phyloP scores from a whole-genome alignment of 345 rosid species.

The Populus simonii region DNA sequence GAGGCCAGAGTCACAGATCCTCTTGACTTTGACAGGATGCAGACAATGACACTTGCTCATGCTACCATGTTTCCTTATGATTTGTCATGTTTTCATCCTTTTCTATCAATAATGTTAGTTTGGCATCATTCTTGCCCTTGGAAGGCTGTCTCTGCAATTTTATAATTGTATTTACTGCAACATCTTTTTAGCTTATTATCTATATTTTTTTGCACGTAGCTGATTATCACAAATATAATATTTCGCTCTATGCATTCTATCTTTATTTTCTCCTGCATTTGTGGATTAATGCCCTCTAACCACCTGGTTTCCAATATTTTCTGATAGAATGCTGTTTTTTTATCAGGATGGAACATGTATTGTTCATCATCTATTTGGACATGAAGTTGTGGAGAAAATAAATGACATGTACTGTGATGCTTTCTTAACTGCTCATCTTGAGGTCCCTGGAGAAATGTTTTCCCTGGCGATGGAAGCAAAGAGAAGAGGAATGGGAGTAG shows the following conservation, averaged over 20 bases:
- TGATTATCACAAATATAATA: constrained; percentile 4
- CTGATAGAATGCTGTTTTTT: constrained; percentile 8
- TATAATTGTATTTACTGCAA: neutral
- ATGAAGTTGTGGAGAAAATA: constrained; percentile 83
- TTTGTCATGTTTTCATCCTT: no score
- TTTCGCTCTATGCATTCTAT: neutral
- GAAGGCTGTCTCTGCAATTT: neutral
- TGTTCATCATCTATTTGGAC: constrained; percentile 91
- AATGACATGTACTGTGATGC: constrained; percentile 86
- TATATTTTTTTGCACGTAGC: neutral
- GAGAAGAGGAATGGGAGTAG: constrained; percentile 91
- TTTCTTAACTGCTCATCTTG: constrained; percentile 89
- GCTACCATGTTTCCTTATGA: neutral
- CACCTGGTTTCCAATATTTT: neutral
- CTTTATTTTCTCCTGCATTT: neutral
- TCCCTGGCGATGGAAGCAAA: constrained; percentile 93
- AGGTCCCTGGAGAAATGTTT: constrained; percentile 99
- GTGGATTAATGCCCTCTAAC: neutral
- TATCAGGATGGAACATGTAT: constrained; percentile 85
- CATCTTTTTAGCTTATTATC: neutral
- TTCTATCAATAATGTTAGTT: neutral
- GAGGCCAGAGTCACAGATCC: neutral
- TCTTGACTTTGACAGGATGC: neutral
- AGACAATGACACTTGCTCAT: neutral
- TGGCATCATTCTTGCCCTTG: neutral